Evolutionary conservation across 495 filamentous ascomycete genomes (phyloP).

Genomic region (Podospora anserina): DNA sequence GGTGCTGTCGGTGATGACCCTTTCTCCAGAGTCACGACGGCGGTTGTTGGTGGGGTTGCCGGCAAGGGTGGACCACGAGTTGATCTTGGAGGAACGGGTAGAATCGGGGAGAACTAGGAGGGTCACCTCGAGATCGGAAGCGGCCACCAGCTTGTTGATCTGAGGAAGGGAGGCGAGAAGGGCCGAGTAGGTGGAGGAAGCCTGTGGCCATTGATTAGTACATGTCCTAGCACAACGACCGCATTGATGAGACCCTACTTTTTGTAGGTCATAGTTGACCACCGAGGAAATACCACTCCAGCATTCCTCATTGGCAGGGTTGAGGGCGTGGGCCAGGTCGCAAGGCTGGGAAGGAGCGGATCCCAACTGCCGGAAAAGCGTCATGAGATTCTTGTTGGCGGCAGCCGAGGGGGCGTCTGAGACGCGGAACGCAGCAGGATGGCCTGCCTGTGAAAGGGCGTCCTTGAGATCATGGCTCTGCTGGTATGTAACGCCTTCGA

Average conservation of each 20-base stretch:
- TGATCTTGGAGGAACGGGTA: slow-evolving; percentile 34
- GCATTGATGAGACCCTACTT: slow-evolving; percentile 29
- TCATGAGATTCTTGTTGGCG: slow-evolving; percentile 36
- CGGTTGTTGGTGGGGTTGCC: slow-evolving; percentile 34
- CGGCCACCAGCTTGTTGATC: slow-evolving; percentile 31
- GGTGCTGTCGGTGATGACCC: slow-evolving; percentile 33
- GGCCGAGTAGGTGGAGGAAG: slow-evolving; percentile 29
- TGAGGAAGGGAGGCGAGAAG: slow-evolving; percentile 36
- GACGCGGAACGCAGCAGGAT: slow-evolving; percentile 44
- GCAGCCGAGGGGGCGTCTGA: slow-evolving; percentile 37
- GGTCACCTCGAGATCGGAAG: slow-evolving; percentile 45
- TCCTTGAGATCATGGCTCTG: slow-evolving; percentile 32
- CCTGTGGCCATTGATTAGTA: slow-evolving; percentile 19
- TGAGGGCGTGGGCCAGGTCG: slow-evolving; percentile 38
- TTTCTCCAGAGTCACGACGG: slow-evolving; percentile 34
- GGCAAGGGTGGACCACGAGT: slow-evolving; percentile 31
- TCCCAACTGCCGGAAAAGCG: slow-evolving; percentile 31
- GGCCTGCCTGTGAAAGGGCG: slow-evolving; percentile 28
- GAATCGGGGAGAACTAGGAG: slow-evolving; percentile 45
- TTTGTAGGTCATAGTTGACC: slow-evolving; percentile 41
- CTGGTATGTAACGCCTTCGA: slow-evolving; percentile 44
- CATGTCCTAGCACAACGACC: not conserved
- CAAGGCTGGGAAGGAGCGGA: slow-evolving; percentile 31
- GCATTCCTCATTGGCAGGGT: slow-evolving; percentile 43
- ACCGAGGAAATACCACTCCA: slow-evolving; percentile 46